A percentile compares a stretch with the other conserved stretches of the same genome.
phyloP scores from a whole-genome alignment of 306 rosid species.

The Cicer chorassanicum region DNA sequence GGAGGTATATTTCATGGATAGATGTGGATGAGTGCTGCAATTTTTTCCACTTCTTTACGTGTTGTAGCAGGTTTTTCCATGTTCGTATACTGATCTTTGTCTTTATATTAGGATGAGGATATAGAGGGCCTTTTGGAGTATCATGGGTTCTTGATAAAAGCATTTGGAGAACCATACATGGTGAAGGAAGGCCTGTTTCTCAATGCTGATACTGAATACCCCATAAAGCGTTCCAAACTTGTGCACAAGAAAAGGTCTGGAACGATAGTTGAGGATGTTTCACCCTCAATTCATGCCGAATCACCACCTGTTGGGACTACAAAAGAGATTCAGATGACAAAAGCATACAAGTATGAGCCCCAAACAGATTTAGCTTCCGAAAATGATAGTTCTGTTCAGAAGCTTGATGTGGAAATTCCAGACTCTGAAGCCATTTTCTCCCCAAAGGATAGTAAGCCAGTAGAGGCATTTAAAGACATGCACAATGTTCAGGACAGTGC shows the following conservation, averaged over 20 bases:
- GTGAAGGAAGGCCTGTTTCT: constrained; percentile 91
- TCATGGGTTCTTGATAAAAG: constrained; percentile 77
- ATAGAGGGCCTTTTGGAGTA: constrained; percentile 76
- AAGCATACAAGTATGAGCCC: constrained; percentile 48
- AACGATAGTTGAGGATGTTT: constrained; percentile 64
- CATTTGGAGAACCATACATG: constrained; percentile 78
- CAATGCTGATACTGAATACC: constrained; percentile 70
- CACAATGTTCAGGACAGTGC: constrained; percentile 45
- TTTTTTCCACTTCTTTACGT: constrained; percentile 8
- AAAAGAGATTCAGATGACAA: constrained; percentile 47
- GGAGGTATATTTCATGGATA: constrained; percentile 73
- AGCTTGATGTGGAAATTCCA: constrained; percentile 62
- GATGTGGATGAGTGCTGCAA: constrained; percentile 34
- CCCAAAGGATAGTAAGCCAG: constrained; percentile 53
- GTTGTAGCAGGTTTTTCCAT: constrained; percentile 34
- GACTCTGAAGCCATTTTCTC: constrained; percentile 51
- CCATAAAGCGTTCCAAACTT: constrained; percentile 86
- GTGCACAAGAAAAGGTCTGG: constrained; percentile 77
- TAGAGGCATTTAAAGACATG: constrained; percentile 48
- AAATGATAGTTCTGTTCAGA: constrained; percentile 49
- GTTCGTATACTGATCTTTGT: constrained; percentile 39
- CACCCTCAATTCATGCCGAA: constrained; percentile 48
- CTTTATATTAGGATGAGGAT: constrained; percentile 74
- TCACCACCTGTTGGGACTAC: constrained; percentile 49
- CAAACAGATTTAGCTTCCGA: constrained; percentile 47